Base-by-base conservation (phyloP, 2,329 filamentous ascomycete genomes). In the Cladosporium austrohemisphaericum region DNA sequence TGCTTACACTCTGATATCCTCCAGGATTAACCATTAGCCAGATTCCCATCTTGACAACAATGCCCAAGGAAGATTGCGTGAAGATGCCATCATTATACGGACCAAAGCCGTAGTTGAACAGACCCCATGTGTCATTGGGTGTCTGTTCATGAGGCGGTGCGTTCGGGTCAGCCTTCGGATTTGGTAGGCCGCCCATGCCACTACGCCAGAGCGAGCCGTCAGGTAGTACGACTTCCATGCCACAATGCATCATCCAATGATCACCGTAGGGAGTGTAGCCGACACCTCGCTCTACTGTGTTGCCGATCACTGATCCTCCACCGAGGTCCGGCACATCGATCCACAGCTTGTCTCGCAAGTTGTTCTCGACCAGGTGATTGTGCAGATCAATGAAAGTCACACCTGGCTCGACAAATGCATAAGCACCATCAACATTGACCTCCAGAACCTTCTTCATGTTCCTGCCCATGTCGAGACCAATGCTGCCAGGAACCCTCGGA, bases 401-500 rank as follows among this genome's bases (percentile, higher is more conserved):
- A 1, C 78, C 78, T 0, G 78, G 78, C 57, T 81, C 77, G 4
- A 81, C 69, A 0, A 81, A 62, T 33, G 69, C 74, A 48, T 69
- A 77, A 16, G 73, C 74, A 33, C 70, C 71, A 13, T 76, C 71
- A 0, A 67, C 68, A 56, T 77, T 72, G 11, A 81, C 70, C 29
- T 77, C 67, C 7, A 81, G 57, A 7, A 81, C 69, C 55, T 68
- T 70, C 57, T 76, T 74, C 77, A 81, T 78, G 32, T 74, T 67
- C 31, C 63, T 70, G 3, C 76, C 77, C n/a, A 80, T 65, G 52
- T 79, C 75, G 16, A 80, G 48, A 2, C 72, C 71, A 0, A 79
- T 64, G n/a, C 70, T 71, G 4, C 77, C 77, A 0, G 71, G 71
- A 1, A 80, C 73, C 26, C 77, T 65, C 0, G 76, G 76, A 0